Evolutionary conservation across 257 asterid species (phyloP).

Genomic region (Phtheirospermum japonicum): DNA sequence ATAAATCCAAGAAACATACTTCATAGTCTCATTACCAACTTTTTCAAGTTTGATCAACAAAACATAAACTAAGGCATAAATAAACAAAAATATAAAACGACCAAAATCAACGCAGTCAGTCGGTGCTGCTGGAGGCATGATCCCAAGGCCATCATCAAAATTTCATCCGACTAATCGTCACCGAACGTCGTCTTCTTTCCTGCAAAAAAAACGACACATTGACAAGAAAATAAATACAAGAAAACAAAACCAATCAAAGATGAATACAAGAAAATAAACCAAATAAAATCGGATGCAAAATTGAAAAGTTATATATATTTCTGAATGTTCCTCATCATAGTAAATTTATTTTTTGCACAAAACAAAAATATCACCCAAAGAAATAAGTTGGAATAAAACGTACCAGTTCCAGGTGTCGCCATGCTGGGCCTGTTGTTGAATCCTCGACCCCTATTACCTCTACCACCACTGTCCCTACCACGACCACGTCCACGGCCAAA

Average conservation of each 20-base stretch:
- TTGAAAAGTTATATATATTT: too few relatives aligned
- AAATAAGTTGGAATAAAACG: background rate
- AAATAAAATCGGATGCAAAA: too few relatives aligned
- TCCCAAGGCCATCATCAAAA: background rate
- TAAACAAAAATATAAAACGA: background rate
- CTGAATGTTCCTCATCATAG: background rate
- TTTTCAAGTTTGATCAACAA: background rate
- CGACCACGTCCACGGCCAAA: constrained; percentile 18
- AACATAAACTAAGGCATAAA: background rate
- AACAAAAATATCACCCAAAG: background rate
- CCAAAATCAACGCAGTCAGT: background rate
- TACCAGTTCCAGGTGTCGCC: constrained; percentile 28
- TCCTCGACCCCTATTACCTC: constrained; percentile 27
- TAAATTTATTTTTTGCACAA: background rate
- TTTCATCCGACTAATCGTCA: background rate
- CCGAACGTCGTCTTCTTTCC: constrained; percentile 17
- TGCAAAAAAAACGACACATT: constrained; percentile 9
- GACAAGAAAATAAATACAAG: background rate
- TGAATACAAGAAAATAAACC: too few relatives aligned
- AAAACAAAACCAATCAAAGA: too few relatives aligned
- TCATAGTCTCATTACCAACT: background rate
- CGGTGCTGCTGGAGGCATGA: too few relatives aligned
- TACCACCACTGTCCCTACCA: constrained; percentile 8
- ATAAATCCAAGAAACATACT: background rate
- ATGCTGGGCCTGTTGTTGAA: constrained; percentile 24